phyloP scores from a whole-genome alignment of 2,329 filamentous ascomycete species.

The Monosporascus ibericus region DNA sequence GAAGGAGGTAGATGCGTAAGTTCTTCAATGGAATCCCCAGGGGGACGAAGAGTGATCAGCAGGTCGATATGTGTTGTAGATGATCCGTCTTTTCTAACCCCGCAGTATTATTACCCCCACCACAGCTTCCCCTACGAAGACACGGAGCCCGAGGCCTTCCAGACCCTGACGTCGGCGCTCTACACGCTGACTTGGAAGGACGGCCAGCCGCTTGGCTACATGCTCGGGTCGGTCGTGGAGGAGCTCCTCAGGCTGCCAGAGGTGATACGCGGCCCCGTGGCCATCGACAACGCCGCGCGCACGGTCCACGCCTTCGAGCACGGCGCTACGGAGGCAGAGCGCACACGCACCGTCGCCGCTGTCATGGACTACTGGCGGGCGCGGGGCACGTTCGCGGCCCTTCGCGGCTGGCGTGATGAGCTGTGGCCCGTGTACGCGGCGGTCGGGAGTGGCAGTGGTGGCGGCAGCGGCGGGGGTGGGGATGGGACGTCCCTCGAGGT shows the following conservation, averaged over 20 bases:
- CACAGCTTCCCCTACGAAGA: constrained; percentile 72
- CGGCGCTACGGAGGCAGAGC: constrained; percentile 51
- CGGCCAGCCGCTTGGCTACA: constrained; percentile 48
- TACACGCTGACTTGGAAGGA: constrained; percentile 62
- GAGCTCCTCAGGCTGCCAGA: constrained; percentile 42
- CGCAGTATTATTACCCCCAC: background rate
- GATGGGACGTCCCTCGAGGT: constrained; percentile 36
- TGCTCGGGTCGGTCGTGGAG: constrained; percentile 45
- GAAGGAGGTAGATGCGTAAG: constrained; percentile 49
- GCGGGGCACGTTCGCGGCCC: constrained; percentile 65
- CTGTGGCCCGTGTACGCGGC: constrained; percentile 68
- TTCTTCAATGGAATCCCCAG: constrained; percentile 4
- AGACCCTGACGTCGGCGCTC: constrained; percentile 51
- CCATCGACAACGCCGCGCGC: constrained; percentile 51
- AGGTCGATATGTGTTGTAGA: too few species aligned
- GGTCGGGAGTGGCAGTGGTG: too few species aligned
- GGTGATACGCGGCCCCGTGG: constrained; percentile 50
- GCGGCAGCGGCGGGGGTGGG: too few species aligned
- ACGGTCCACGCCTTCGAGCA: constrained; percentile 58
- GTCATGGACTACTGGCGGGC: constrained; percentile 64
- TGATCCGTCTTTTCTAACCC: background rate
- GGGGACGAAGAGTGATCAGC: too few species aligned
- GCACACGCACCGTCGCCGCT: constrained; percentile 49
- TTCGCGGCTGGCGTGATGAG: constrained; percentile 77
- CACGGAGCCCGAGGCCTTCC: constrained; percentile 49